Evolutionary conservation across 2,329 filamentous ascomycete genomes (phyloP).

Genomic region (Xylaria sp.): DNA sequence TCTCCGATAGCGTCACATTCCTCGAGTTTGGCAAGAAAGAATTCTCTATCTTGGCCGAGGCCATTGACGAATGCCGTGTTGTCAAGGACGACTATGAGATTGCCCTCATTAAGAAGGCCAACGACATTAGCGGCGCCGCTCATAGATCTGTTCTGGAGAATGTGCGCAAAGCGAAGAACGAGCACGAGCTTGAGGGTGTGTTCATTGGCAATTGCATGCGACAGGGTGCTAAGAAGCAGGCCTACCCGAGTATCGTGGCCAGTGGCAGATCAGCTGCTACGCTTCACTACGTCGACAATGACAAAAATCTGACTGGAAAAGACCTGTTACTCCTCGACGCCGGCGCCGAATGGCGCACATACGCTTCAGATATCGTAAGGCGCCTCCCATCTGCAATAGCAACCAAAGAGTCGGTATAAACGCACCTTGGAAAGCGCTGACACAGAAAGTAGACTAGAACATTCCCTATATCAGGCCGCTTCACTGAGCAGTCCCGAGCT

Average conservation of each 20-base stretch:
- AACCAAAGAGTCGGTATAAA: background rate
- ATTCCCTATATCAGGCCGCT: slow-evolving; percentile 81
- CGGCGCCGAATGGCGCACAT: slow-evolving; percentile 79
- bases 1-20: slow-evolving; percentile 78
- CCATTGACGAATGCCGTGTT: slow-evolving; percentile 75
- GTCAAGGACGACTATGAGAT: slow-evolving; percentile 82
- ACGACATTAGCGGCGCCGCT: slow-evolving; percentile 74
- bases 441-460: slow-evolving; percentile 74
- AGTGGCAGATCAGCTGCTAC: slow-evolving; percentile 83
- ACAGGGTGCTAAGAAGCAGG: slow-evolving; percentile 81
- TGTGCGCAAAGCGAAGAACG: slow-evolving; percentile 75
- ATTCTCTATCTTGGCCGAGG: slow-evolving; percentile 64
- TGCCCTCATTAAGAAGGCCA: slow-evolving; percentile 77
- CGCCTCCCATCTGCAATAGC: background rate
- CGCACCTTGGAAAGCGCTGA: slow-evolving; percentile 1
- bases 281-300: slow-evolving; percentile 87
- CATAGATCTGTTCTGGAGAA: slow-evolving; percentile 71
- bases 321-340: slow-evolving; percentile 87
- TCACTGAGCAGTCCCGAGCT: slow-evolving; percentile 74
- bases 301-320: slow-evolving; percentile 75
- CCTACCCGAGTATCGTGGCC: slow-evolving; percentile 89
- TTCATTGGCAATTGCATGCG: slow-evolving; percentile 83
- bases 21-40: slow-evolving; percentile 75
- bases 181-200: slow-evolving; percentile 83
- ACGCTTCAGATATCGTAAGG: slow-evolving; percentile 73